A percentile compares a stretch with the other conserved stretches of the same genome.
Evolutionary conservation across 768 basidiomycete species (phyloP).

Genomic region (Hypsizygus marmoreus): DNA sequence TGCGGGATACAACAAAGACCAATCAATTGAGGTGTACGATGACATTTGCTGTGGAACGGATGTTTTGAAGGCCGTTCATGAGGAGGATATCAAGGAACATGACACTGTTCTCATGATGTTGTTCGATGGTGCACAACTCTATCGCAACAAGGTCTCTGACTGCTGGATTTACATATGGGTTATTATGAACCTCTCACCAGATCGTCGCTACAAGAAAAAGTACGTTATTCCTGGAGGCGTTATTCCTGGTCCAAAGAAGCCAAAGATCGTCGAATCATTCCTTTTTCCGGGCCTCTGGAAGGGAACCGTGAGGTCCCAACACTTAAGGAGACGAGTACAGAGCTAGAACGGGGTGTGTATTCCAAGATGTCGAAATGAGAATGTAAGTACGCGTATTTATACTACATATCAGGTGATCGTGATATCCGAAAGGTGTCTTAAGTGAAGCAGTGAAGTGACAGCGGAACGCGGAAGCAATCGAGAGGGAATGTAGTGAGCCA

Average conservation of each 20-base stretch:
- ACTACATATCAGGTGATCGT: too few species aligned
- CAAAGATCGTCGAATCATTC: neutral
- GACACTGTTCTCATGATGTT: slow-evolving; percentile 14
- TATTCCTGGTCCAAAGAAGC: neutral
- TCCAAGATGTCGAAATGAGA: too few species aligned
- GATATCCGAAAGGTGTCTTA: too few species aligned
- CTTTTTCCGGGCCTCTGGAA: too few species aligned
- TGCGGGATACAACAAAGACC: too few species aligned
- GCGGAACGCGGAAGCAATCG: too few species aligned
- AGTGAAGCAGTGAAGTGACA: too few species aligned
- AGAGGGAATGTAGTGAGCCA: too few species aligned
- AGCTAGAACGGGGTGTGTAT: too few species aligned
- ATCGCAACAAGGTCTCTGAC: neutral
- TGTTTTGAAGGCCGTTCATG: neutral
- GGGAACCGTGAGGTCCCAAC: too few species aligned
- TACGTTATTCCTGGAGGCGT: slow-evolving; percentile 1
- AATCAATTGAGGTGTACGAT: slow-evolving; percentile 11
- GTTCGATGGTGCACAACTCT: slow-evolving; percentile 7
- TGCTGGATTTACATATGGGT: slow-evolving; percentile 5
- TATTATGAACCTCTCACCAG: neutral
- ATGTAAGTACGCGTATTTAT: too few species aligned
- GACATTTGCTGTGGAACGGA: slow-evolving; percentile 12
- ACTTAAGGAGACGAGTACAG: too few species aligned
- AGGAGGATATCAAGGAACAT: neutral
- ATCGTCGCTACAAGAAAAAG: neutral